Evolutionary conservation across 768 basidiomycete genomes (phyloP), one percentile per base, ranked within the genome.

Genomic region (Boletus subparvulus): DNA sequence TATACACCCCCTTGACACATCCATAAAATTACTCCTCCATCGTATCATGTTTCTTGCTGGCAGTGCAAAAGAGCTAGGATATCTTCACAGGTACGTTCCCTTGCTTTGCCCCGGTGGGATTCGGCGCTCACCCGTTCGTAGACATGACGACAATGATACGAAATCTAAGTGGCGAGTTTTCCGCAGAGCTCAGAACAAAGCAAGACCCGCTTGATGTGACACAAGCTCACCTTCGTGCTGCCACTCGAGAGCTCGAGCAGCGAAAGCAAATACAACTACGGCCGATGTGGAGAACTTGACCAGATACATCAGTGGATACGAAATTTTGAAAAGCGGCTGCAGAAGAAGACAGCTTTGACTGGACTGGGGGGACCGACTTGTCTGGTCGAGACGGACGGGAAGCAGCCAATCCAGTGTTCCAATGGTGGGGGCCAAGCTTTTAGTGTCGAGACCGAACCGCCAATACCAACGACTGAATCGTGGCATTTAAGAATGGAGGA

Each of bases 31-130:
- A 8, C 89, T 97, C 33, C 67, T 99, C 12, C 97, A 99, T 69
- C 97, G 98, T 66, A 84, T 96, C 57, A 86, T 90, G 33, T 85
- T 91, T 53, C 79, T 97, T 4, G 95, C 96, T 1, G 95, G 94
- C 28, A 2, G 83, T 90, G 24, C 88, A 94, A 70, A 91, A 94
- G 67, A 94, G 92, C 56, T 86, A 91, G 63, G 90, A 94, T 69
- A 88, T 97, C 32, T 83, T 93, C 60, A 75, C 87, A 68, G 87
- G 92, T 89, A 64, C 28, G 69, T 52, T 41, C 39, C 5, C 17
- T 47, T 44, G 26, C 11, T 9, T 39, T 50, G 2, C 36, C 5
- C 16, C 36, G 9, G 21, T 30, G 4, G 19, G 26, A 17, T 32
- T 37, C 30, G 9, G 56, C 42, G 39, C 54, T 71, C 54, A 66